Conservation (phyloP, 495 filamentous ascomycete genomes). For the Trypethelium eluteriae region DNA sequence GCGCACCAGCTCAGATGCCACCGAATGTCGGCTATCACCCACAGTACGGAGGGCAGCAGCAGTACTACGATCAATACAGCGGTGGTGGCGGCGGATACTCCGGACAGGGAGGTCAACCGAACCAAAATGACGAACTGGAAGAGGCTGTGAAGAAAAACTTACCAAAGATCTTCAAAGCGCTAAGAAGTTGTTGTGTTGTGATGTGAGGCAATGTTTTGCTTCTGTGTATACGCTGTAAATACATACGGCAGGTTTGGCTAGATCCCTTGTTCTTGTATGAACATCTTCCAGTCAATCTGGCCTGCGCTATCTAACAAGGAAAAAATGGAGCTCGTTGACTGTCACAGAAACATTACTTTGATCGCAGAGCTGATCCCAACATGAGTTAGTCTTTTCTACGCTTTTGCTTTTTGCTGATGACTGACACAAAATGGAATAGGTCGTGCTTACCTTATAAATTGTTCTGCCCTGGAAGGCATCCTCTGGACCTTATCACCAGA, state of each 20-base stretch:
- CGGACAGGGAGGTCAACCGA: slow-evolving; percentile 31
- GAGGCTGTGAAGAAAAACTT: slow-evolving; percentile 55
- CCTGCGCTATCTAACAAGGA: not conserved
- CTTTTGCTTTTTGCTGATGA: not conserved
- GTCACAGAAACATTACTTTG: too few relatives aligned
- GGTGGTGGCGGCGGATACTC: slow-evolving; percentile 32
- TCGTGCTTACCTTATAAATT: not conserved
- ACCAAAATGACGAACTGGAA: slow-evolving; percentile 55
- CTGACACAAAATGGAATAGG: not conserved
- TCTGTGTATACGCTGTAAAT: not conserved
- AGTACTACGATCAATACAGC: slow-evolving; percentile 18
- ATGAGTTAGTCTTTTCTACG: too few relatives aligned
- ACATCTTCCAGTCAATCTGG: not conserved
- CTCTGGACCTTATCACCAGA: not conserved
- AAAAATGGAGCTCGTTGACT: too few relatives aligned
- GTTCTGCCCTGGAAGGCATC: not conserved
- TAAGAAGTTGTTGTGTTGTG: slow-evolving; percentile 62
- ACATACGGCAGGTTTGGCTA: not conserved
- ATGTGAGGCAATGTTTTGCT: slow-evolving; percentile 49
- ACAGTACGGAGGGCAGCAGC: slow-evolving; percentile 31
- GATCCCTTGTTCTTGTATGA: slow-evolving; percentile 7
- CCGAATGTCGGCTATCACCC: slow-evolving; percentile 27
- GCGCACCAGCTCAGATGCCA: slow-evolving; percentile 50
- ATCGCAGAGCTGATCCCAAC: too few relatives aligned
- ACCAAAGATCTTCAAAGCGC: slow-evolving; percentile 42